Conservation (phyloP, 2,329 filamentous ascomycete genomes). For the Stromatinia cepivora region DNA sequence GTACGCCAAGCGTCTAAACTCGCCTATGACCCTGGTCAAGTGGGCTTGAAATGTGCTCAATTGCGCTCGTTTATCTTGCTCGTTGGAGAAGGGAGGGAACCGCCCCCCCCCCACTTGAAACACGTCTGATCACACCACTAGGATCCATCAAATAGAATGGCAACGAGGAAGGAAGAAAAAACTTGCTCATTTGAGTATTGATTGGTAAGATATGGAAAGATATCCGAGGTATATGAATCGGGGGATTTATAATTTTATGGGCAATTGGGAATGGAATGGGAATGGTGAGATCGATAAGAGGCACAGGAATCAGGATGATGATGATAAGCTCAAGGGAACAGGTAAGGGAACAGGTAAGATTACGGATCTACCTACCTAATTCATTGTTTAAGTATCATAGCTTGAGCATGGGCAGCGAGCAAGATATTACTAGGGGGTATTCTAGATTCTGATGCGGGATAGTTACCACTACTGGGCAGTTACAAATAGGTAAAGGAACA, state of each 20-base stretch:
- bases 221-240: not conserved
- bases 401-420: not conserved
- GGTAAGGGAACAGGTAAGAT: not conserved
- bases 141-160: not conserved
- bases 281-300: not conserved
- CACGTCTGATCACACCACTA: not conserved
- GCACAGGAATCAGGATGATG: not conserved
- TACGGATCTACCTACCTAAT: not conserved
- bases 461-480: not conserved
- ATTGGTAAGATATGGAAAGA: not conserved
- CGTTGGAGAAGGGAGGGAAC: not conserved
- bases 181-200: not conserved
- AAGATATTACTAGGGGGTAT: not conserved
- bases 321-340: not conserved
- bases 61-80: conserved; percentile 19
- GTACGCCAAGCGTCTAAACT: conserved; percentile 11
- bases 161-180: not conserved
- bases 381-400: not conserved
- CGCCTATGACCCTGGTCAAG: conserved; percentile 1
- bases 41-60: conserved; percentile 28
- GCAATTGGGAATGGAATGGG: not conserved
- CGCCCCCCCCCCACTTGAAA: not conserved
- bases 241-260: not conserved
- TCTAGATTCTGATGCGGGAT: not conserved
- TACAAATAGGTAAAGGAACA: not conserved